phyloP scores from a whole-genome alignment of 129 eudicot species.

The Apium graveolens region DNA sequence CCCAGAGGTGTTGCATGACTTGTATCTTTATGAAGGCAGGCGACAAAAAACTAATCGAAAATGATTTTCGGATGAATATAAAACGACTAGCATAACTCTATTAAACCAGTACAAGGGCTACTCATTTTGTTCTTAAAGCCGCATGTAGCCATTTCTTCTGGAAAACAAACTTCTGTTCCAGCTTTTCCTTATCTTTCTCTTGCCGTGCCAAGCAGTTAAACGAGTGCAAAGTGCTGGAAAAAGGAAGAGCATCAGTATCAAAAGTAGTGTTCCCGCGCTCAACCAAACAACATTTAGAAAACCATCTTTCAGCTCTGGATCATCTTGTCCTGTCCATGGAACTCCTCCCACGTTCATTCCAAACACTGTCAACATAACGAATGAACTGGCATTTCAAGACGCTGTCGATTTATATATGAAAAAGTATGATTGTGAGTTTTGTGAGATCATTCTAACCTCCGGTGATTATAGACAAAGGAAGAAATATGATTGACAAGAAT shows the following conservation, averaged over 20 bases:
- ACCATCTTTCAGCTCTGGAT: slow-evolving; percentile 57
- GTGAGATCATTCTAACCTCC: slow-evolving; percentile 40
- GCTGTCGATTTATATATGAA: background rate
- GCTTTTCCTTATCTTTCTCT: slow-evolving; percentile 35
- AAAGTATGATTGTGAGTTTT: background rate
- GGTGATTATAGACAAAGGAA: slow-evolving; percentile 52
- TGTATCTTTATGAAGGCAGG: too few species aligned
- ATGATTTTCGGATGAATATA: too few species aligned
- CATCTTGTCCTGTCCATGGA: slow-evolving; percentile 82
- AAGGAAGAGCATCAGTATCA: slow-evolving; percentile 58
- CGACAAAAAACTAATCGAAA: too few species aligned
- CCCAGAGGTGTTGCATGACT: too few species aligned
- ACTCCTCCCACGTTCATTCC: slow-evolving; percentile 99
- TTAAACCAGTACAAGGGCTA: background rate
- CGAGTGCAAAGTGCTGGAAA: slow-evolving; percentile 50
- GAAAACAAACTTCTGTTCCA: slow-evolving; percentile 49
- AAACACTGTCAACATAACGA: slow-evolving; percentile 41
- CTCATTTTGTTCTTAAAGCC: slow-evolving; percentile 26
- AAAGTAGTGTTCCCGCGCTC: slow-evolving; percentile 43
- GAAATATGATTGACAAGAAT: slow-evolving; percentile 52
- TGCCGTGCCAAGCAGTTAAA: slow-evolving; percentile 55
- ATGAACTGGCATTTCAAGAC: background rate
- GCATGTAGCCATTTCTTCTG: slow-evolving; percentile 53
- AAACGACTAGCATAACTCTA: background rate
- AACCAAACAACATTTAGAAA: slow-evolving; percentile 69